phyloP scores from a whole-genome alignment of 257 asterid species.

The Handroanthus guayacan region DNA sequence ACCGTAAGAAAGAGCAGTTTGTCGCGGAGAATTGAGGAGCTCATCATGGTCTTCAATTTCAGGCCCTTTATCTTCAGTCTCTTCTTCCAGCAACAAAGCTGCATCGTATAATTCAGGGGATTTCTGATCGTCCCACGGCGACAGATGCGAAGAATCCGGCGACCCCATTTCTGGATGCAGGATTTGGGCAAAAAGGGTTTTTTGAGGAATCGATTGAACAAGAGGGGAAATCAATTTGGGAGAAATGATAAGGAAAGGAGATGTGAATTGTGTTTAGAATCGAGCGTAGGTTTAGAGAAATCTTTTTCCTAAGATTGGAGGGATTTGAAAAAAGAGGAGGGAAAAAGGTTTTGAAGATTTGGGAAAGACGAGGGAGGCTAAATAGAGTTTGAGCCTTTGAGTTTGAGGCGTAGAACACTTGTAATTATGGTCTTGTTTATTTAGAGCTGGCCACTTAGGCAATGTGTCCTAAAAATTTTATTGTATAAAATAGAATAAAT shows the following conservation, averaged over 20 bases:
- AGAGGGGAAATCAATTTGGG: conserved; percentile 1
- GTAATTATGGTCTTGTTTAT: no score
- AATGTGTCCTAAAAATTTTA: no score
- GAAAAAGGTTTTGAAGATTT: conserved; percentile 4
- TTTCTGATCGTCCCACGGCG: conserved; percentile 31
- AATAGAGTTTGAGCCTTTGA: no score
- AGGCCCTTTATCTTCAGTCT: conserved; percentile 27
- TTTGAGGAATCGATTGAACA: conserved; percentile 21
- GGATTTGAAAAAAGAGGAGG: conserved; percentile 41
- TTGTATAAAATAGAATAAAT: no score
- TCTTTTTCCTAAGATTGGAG: conserved; percentile 10
- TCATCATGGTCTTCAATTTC: conserved; percentile 34
- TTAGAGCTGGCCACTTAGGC: no score
- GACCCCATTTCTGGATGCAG: conserved; percentile 23
- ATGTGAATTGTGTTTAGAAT: not conserved
- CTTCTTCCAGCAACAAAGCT: conserved; percentile 34
- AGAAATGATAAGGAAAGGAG: conserved; percentile 43
- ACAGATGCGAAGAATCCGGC: conserved; percentile 24
- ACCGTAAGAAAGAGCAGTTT: not conserved
- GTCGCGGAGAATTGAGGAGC: conserved; percentile 30
- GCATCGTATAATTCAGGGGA: conserved; percentile 40
- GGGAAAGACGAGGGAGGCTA: no score
- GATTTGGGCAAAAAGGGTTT: not conserved
- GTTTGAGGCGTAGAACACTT: no score
- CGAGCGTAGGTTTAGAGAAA: not conserved